A percentile compares a stretch with the other conserved stretches of the same genome.
Evolutionary conservation across 2,329 filamentous ascomycete species (phyloP).

Genomic region (Apiospora aurea): DNA sequence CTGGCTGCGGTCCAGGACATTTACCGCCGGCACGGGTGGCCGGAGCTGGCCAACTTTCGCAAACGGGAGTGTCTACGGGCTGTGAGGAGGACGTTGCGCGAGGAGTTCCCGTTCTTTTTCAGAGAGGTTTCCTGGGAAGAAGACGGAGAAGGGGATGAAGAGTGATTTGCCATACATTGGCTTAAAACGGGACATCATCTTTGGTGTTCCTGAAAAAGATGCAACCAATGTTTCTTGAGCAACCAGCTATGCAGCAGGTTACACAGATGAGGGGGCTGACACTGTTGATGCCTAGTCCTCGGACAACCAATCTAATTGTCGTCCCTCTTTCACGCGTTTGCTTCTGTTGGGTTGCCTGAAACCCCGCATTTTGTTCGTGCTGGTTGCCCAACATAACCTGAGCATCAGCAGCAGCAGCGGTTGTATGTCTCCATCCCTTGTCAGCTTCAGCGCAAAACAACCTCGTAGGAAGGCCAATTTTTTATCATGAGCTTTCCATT

Average conservation of each 20-base stretch:
- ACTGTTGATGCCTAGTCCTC: background rate
- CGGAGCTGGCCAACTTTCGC: background rate
- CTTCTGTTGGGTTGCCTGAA: background rate
- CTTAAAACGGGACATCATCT: no score
- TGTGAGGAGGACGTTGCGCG: background rate
- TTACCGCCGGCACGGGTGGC: background rate
- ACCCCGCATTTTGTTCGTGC: background rate
- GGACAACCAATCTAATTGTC: background rate
- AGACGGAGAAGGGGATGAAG: background rate
- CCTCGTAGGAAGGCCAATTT: no score
- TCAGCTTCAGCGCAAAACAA: background rate
- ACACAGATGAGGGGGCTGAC: background rate
- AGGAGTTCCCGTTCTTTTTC: background rate
- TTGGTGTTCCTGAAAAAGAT: no score
- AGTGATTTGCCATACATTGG: background rate
- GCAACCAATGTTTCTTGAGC: no score
- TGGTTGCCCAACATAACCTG: background rate
- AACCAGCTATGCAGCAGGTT: background rate
- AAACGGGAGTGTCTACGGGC: background rate
- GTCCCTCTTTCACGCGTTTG: background rate
- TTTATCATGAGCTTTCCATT: background rate
- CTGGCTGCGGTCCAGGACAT: background rate
- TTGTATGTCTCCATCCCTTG: background rate
- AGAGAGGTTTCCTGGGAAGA: background rate
- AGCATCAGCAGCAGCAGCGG: background rate